Evolutionary conservation across 169 alveolate species (phyloP), one percentile per base, ranked within the genome.

Genomic region (Condylostoma magnum): DNA sequence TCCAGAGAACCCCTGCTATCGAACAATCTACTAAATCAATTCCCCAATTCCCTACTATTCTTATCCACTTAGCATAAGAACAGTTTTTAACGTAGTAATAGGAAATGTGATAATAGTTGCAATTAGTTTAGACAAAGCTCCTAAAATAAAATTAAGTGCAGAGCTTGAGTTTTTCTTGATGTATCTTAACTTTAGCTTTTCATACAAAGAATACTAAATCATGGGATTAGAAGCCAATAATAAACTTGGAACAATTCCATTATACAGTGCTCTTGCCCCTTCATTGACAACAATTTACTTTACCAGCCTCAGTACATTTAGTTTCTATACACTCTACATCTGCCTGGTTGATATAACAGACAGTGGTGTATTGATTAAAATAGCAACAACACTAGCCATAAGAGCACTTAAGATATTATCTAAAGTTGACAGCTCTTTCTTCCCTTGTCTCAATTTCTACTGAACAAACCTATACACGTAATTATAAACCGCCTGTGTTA

Each of bases 101-200:
- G 73, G 73, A 28, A 43, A 63, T 2, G 73, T 63, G 44, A 44
- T 18, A 25, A 63, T 15, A 43, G 73, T 63, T 8, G 73, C 73
- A 5, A 63, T 25, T 3, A 63, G 44, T 46, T 63, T 63, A 20
- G 58, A 15, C 15, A 63, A 28, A 1, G 58, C 54, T 22, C 46
- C 73, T 12, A 63, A 20, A 22, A 44, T 15, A 25, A 63, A 37
- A 33, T 38, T 27, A 22, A 25, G 27, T 31, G 30, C 25, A 5
- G 65, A 33, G 30, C 30, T 53, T 22, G 25, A 27, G 30, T 22
- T 53, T 6, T 15, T 28, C 43, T n/a, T n/a, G 0, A 41, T 36
- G 10, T 44, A 43, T 44, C 33, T 63, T n/a, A n/a, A n/a, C 20
- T 63, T 63, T 12, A 46, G 38, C 27, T 20, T 28, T 6, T 63